Evolutionary conservation across 768 basidiomycete genomes (phyloP).

Genomic region (Rhizopogon vinicolor): DNA sequence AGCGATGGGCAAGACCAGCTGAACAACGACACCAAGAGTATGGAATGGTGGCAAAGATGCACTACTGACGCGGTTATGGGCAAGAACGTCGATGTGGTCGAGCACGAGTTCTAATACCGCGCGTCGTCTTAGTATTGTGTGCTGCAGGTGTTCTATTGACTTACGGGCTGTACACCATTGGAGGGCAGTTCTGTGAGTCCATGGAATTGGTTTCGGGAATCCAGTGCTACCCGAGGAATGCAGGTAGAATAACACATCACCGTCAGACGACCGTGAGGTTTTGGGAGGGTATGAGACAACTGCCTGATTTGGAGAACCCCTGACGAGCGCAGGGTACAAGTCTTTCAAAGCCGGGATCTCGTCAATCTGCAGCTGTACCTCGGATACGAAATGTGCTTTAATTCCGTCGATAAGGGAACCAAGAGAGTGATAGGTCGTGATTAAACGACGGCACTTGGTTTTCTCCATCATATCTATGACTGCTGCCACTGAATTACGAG

Average conservation of each 20-base stretch:
- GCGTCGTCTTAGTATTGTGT: neutral
- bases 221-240: conserved; percentile 51
- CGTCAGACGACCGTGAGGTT: conserved; percentile 1
- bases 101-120: conserved; percentile 4
- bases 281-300: conserved; percentile 9
- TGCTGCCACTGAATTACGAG: conserved; percentile 31
- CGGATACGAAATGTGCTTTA: conserved; percentile 10
- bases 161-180: conserved; percentile 34
- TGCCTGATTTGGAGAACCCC: neutral
- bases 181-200: conserved; percentile 23
- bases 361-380: conserved; percentile 8
- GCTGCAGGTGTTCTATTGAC: conserved; percentile 2
- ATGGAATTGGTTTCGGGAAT: conserved; percentile 37
- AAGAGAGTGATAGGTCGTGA: conserved; percentile 29
- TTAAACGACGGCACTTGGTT: conserved; percentile 34
- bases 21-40: conserved; percentile 11
- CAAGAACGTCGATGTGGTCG: conserved; percentile 5
- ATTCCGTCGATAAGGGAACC: conserved; percentile 26
- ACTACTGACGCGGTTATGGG: neutral
- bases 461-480: conserved; percentile 31
- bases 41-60: conserved; percentile 21
- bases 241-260: conserved; percentile 29
- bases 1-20: conserved; percentile 10
- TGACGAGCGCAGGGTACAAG: conserved; percentile 7
- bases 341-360: conserved; percentile 10